Evolutionary conservation across 1,284 basidiomycete species (phyloP), one percentile per base, ranked within the genome.

Genomic region (Ceratobasidium sp.): DNA sequence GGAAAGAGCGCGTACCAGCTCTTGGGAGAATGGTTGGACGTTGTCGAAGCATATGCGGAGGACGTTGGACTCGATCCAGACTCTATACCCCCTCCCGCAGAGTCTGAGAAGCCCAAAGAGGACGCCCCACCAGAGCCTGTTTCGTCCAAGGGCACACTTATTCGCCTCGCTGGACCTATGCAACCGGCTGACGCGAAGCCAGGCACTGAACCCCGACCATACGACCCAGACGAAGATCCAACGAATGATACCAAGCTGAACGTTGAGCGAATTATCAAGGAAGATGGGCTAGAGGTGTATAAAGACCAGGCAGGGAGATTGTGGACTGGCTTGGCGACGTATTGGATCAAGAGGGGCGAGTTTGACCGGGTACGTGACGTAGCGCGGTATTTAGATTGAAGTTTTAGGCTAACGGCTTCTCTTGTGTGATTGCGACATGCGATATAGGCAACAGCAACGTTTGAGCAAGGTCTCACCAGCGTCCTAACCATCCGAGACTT

Each of bases 401-500:
- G 21, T 39, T 64, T 3, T 41, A 45, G 16, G 14, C 6, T 71
- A 72, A 10, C 2, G 53, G 30, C 1, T 53, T 53, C 14, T 12
- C 16, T 46, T 8, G n/a, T 46, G 6, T 18, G 4, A 18, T 10
- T 53, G 14, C 14, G 36, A 39, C 30, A 18, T 12, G 23, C 43
- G 16, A 6, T 23, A 30, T 76, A 90, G 72, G 95, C 93, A 8
- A 91, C 88, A 77, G 85, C 86, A 71, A 95, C 92, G 0, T 99
- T 99, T 79, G 97, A 99, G 80, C 83, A 88, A 32, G 97, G 96
- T 9, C 87, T 98, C 75, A 85, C 87, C 10, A 85, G 84, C 1
- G 96, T 98, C 18, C 84, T 99, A 78, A 98, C 97, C 0, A 92
- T 98, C 75, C 90, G 96, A 28, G 97, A 99, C 82, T 99, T 99